phyloP scores from a whole-genome alignment of 2,329 filamentous ascomycete species.

The Geosmithia morbida region DNA sequence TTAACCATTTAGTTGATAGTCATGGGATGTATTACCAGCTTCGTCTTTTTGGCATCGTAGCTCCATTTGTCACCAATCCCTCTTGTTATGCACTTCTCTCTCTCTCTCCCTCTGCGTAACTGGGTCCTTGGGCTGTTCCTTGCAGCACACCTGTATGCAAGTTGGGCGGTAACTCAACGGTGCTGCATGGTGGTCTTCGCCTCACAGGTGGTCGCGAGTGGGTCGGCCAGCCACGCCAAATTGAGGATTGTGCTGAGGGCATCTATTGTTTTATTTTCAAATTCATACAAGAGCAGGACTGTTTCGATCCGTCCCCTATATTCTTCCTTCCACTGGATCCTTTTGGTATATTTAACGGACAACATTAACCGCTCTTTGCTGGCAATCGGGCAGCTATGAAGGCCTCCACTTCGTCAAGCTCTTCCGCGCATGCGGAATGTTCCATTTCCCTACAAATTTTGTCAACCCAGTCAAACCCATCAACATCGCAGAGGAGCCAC shows the following conservation, averaged over 20 bases:
- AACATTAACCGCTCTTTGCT: constrained; percentile 6
- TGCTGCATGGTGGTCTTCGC: not conserved
- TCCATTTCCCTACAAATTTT: constrained; percentile 39
- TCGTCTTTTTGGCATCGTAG: too few species aligned
- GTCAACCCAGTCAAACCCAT: constrained; percentile 3
- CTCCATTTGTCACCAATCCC: too few species aligned
- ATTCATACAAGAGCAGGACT: not conserved
- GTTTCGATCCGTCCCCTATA: too few species aligned
- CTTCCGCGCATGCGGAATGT: constrained; percentile 63
- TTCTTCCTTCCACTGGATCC: too few species aligned
- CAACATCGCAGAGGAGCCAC: constrained; percentile 10
- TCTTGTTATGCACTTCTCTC: not conserved
- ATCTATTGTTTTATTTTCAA: not conserved
- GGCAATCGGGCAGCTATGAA: constrained; percentile 35
- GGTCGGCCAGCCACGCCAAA: not conserved
- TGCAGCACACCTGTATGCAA: not conserved
- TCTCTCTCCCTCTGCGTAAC: not conserved
- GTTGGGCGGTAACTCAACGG: not conserved
- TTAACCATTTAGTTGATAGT: not conserved
- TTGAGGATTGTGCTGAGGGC: not conserved
- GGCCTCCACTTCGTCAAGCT: constrained; percentile 68
- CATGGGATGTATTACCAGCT: too few species aligned
- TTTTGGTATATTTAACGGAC: not conserved
- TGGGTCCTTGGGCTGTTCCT: not conserved
- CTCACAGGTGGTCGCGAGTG: not conserved